Conservation (phyloP, 352 stramenopile species). For the Blastocystis sp. region DNA sequence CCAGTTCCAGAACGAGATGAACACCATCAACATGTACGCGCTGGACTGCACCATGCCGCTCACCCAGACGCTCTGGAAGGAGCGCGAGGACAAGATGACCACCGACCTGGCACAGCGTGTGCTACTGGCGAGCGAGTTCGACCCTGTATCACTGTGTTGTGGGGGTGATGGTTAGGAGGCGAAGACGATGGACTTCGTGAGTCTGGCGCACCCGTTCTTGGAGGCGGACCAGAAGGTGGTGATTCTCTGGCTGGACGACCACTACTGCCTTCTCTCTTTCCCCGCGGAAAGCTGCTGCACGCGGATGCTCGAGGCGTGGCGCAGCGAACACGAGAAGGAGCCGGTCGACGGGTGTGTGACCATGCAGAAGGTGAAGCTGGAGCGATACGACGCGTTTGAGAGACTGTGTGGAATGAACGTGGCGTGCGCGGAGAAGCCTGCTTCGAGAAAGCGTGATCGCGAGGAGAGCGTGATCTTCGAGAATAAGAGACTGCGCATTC, state of each 20-base stretch:
- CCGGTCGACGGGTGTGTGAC: background rate
- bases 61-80: background rate
- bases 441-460: background rate
- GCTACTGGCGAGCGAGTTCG: conserved; percentile 30
- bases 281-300: background rate
- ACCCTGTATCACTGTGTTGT: background rate
- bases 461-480: background rate
- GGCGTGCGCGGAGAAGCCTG: background rate
- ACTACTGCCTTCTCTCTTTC: conserved; percentile 39
- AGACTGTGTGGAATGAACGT: conserved; percentile 16
- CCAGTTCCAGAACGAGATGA: conserved; percentile 59
- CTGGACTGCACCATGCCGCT: background rate
- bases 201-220: background rate
- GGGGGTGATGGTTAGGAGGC: background rate
- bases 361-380: background rate
- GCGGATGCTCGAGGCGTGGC: conserved; percentile 1
- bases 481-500: background rate
- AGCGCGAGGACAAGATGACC: conserved; percentile 4
- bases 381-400: conserved; percentile 22
- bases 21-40: conserved; percentile 58
- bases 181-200: conserved; percentile 19
- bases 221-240: conserved; percentile 12
- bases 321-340: background rate
- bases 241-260: conserved; percentile 40
- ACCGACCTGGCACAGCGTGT: background rate